Evolutionary conservation across 768 basidiomycete species (phyloP).

Genomic region (Amanita polypyramis): DNA sequence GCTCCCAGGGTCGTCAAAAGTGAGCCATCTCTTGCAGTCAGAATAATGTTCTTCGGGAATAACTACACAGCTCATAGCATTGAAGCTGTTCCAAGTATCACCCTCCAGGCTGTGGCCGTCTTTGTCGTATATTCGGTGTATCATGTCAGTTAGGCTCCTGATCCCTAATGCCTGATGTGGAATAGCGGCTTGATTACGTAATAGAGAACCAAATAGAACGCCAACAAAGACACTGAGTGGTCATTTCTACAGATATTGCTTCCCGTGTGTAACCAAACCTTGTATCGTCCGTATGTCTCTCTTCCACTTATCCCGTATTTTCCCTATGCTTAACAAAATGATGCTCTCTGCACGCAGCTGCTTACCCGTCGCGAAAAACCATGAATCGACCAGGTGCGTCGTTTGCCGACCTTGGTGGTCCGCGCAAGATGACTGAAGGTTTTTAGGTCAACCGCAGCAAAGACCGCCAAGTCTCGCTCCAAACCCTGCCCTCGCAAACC

Average conservation of each 20-base stretch:
- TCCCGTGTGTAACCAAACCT: background rate
- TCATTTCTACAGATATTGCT: conserved; percentile 3
- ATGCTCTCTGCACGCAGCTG: conserved; percentile 17
- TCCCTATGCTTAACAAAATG: background rate
- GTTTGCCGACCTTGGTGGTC: conserved; percentile 6
- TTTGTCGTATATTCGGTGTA: no score
- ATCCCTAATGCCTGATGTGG: background rate
- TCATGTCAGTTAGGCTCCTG: background rate
- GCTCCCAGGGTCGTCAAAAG: no score
- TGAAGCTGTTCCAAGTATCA: no score
- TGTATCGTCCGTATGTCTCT: background rate
- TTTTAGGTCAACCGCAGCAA: conserved; percentile 70
- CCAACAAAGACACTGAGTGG: conserved; percentile 26
- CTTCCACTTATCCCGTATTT: no score
- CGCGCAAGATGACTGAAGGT: conserved; percentile 13
- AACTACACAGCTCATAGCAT: no score
- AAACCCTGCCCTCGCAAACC: conserved; percentile 48
- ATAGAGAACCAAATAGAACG: conserved; percentile 25
- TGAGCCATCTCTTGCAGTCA: no score
- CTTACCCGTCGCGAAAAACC: conserved; percentile 20
- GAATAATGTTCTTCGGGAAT: no score
- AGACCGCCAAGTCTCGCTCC: conserved; percentile 67
- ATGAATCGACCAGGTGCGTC: conserved; percentile 57
- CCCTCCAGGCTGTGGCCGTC: no score
- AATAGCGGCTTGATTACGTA: conserved; percentile 12